Conservation (phyloP, 2,329 filamentous ascomycete genomes). For the Cladosporium phlei region DNA sequence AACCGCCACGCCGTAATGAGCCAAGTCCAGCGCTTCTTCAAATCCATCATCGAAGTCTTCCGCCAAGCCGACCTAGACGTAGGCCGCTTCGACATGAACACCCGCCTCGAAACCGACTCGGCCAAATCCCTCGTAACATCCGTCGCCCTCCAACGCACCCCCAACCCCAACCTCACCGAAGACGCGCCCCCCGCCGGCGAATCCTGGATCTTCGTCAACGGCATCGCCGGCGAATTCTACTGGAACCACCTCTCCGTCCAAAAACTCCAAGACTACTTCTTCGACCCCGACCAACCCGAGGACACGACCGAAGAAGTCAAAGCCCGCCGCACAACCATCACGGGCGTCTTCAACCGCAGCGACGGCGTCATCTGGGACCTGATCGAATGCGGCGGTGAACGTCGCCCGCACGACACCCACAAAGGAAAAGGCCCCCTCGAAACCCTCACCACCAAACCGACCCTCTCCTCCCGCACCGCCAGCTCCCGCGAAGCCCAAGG, state of each 20-base stretch:
- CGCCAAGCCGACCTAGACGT: background rate
- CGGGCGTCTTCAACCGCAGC: conserved; percentile 9
- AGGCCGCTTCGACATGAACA: conserved; percentile 2
- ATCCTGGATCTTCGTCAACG: conserved; percentile 10
- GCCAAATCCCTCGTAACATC: background rate
- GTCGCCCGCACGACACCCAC: background rate
- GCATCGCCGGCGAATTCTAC: conserved; percentile 10
- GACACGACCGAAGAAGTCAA: background rate
- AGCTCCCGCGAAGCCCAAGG: conserved; percentile 1
- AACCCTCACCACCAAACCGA: background rate
- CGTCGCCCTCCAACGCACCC: background rate
- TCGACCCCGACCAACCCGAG: background rate
- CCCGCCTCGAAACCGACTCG: background rate
- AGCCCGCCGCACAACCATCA: background rate
- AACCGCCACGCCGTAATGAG: conserved; percentile 4
- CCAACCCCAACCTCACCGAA: no score
- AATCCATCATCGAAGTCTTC: conserved; percentile 10
- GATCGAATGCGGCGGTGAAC: conserved; percentile 10
- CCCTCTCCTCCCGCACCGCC: background rate
- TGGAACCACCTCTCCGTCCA: conserved; percentile 1
- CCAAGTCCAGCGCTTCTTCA: conserved; percentile 9
- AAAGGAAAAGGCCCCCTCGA: background rate
- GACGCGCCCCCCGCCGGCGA: background rate
- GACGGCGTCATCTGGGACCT: conserved; percentile 11
- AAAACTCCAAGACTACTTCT: conserved; percentile 11